Evolutionary conservation across 1,139 yeast species (phyloP), one percentile per base, ranked within the genome.

Genomic region (Geotrichum carabidarum): DNA sequence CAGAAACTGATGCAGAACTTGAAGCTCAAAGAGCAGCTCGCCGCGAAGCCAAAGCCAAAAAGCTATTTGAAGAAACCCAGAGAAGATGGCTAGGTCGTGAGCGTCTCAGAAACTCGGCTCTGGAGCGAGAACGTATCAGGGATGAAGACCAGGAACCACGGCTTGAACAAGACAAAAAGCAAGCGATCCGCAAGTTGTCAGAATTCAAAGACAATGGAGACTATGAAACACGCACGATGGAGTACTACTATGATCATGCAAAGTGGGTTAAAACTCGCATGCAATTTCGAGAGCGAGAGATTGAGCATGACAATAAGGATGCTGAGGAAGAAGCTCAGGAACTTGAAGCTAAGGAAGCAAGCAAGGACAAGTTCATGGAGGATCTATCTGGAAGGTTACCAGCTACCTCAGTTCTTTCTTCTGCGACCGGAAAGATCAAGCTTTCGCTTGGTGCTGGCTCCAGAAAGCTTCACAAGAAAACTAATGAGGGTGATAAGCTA

Each of bases 251-350:
- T 41, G 70, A 70, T 54, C 69, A 64, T 36, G 61, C 69, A 2
- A 59, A 63, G 1, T 71, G 74, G 74, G 60, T 63, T n/a, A 64
- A 69, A 43, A 57, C 60, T 15, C 63, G 74, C 40, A 59, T 59
- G 49, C 57, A 54, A 11, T 58, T 58, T 42, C 56, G 71, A 18
- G 56, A 56, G 22, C 59, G 68, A 17, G 74, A 71, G 50, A 54
- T 58, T 9, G 68, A 64, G 17, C 58, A 57, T 9, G 74, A 71
- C 50, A 58, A 57, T 12, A 61, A 57, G 15, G 72, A 70, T 49
- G 60, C 59, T 15, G 57, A 50, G 12, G 62, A 57, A 2, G 68
- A 67, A 48, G 62, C 51, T 31, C 52, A 45, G 11, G 66, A 65
- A 40, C 44, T 51, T 5, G 40, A 53, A 44, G 50, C 48, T 44